A percentile compares a stretch with the other conserved stretches of the same genome.
Evolutionary conservation across 2,329 filamentous ascomycete genomes (phyloP).

Genomic region (Cladosporium sp.): DNA sequence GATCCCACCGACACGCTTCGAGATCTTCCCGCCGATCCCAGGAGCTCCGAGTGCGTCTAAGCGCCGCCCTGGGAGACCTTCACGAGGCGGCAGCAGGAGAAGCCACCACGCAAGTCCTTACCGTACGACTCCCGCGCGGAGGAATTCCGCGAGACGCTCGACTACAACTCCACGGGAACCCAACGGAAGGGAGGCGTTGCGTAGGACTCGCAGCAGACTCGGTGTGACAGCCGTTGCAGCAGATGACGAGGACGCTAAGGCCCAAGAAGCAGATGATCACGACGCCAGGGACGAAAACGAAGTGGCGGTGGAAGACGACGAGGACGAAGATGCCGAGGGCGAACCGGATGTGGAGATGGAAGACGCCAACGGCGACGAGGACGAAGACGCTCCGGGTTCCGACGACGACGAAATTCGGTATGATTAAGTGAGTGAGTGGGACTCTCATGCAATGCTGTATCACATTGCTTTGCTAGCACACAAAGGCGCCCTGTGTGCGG

Average conservation of each 20-base stretch:
- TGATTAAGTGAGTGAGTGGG: conserved; percentile 24
- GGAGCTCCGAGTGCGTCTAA: conserved; percentile 42
- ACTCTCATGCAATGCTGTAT: conserved; percentile 14
- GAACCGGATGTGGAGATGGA: conserved; percentile 24
- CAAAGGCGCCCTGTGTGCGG: conserved; percentile 11
- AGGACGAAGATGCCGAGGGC: conserved; percentile 24
- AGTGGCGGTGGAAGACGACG: conserved; percentile 29
- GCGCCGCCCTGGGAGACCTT: conserved; percentile 37
- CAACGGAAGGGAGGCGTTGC: conserved; percentile 22
- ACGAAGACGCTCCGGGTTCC: conserved; percentile 30
- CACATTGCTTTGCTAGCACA: not conserved
- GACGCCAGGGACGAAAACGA: conserved; percentile 35
- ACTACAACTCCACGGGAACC: conserved; percentile 10
- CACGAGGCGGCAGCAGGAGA: conserved; percentile 32
- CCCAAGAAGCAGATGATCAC: conserved; percentile 33
- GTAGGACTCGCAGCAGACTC: conserved; percentile 48
- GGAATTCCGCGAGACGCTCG: conserved; percentile 17
- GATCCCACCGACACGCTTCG: conserved; percentile 72
- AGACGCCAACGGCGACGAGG: conserved; percentile 23
- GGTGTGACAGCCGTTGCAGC: conserved; percentile 39
- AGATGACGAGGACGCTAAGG: conserved; percentile 35
- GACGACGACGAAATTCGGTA: conserved; percentile 36
- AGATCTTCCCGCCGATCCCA: conserved; percentile 72
- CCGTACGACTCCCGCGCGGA: conserved; percentile 18
- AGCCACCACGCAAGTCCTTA: conserved; percentile 31